phyloP scores from a whole-genome alignment of 352 stramenopile genomes.

The Phytophthora pseudosyringae region DNA sequence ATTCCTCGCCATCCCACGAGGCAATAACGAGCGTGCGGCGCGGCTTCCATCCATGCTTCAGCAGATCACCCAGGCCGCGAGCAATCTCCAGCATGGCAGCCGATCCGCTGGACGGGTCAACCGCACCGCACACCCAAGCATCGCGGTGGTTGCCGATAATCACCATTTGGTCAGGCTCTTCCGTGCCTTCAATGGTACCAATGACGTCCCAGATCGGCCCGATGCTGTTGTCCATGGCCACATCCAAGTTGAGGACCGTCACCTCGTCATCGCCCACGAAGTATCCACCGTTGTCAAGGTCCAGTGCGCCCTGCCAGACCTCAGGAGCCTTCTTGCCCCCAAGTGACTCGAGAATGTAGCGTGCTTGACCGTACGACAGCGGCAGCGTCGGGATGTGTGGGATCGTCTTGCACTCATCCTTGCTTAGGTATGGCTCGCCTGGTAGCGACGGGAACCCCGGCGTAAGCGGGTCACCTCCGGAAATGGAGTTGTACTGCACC shows the following conservation, averaged over 20 bases:
- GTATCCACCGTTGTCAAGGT: constrained; percentile 65
- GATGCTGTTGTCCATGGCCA: constrained; percentile 82
- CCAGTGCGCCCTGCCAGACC: constrained; percentile 68
- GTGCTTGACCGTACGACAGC: constrained; percentile 85
- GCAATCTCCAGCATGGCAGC: constrained; percentile 87
- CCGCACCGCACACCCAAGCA: constrained; percentile 77
- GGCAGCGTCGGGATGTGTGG: constrained; percentile 52
- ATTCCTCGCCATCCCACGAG: constrained; percentile 90
- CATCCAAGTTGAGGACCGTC: constrained; percentile 64
- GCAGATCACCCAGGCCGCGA: constrained; percentile 63
- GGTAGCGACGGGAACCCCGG: constrained; percentile 56
- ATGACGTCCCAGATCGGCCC: constrained; percentile 63
- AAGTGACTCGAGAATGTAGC: constrained; percentile 73
- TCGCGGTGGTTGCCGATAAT: constrained; percentile 93
- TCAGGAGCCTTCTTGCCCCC: constrained; percentile 58
- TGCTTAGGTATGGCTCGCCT: constrained; percentile 44
- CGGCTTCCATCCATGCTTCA: constrained; percentile 74
- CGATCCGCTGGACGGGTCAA: constrained; percentile 79
- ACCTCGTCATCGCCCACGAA: constrained; percentile 70
- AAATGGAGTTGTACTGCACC: constrained; percentile 82
- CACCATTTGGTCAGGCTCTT: constrained; percentile 71
- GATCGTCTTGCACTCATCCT: constrained; percentile 54
- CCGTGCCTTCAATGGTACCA: constrained; percentile 62
- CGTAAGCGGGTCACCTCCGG: constrained; percentile 72
- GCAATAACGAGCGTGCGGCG: constrained; percentile 81